Base-by-base conservation (phyloP, 2,329 filamentous ascomycete species). In the Epicoccum sorghinum region DNA sequence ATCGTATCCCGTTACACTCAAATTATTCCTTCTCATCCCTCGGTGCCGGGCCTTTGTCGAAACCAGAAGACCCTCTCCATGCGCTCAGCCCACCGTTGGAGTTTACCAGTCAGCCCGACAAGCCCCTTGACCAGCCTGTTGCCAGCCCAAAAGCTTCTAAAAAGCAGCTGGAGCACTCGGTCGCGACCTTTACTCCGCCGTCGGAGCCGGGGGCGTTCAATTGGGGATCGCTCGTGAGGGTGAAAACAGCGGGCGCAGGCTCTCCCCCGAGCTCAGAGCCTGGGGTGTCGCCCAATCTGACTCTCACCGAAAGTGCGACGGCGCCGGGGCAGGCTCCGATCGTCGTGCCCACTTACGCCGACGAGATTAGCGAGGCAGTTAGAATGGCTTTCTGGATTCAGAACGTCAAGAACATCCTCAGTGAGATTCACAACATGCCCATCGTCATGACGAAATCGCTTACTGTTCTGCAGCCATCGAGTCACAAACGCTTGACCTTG, bases 111-210 rank as follows among this genome's bases (percentile, higher is more conserved):
- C 62, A 59, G 52, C 49, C 60, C 47, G 66, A 63, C 55, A 61
- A 55, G 33, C 47, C 60, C 46, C 57, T 45, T 49, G 55, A 65
- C 22, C 49, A 52, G 33, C 55, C 60, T 47, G 39, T 45, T 12
- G 43, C 60, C 37, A 65, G 48, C 50, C 65, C 66, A 10, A 58
- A 64, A 50, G 56, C 59, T 38, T 52, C 60, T 57, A 68, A 61
- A 55, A 62, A 60, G 33, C 60, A 64, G 33, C 55, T 70, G 36
- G 62, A 73, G n/a, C 68, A 66, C 50, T 67, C 71, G 63, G 63
- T 80, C n/a, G 68, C 76, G 40, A 74, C 74, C 39, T 69, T 78
- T 46, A 81, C 79, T 8, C 79, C 79, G 48, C 79, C 79, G 9
- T 73, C 73, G 40, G 79, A 81, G 47, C 63, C 68, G 22, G 75